Evolutionary conservation across 345 rosid species (phyloP), one percentile per base, ranked within the genome.

Genomic region (Adansonia digitata): DNA sequence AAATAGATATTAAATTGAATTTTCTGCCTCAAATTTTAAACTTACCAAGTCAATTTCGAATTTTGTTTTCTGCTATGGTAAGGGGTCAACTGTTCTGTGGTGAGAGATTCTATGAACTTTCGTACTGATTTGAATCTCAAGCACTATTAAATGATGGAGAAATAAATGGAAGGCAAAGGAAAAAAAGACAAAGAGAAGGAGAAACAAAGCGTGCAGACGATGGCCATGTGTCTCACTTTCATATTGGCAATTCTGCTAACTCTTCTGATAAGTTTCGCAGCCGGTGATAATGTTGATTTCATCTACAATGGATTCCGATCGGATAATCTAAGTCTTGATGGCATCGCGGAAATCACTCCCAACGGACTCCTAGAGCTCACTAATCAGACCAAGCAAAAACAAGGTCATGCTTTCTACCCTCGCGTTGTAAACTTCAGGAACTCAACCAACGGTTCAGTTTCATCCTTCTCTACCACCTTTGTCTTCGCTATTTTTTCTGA

Each of bases 401-500:
- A 12, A 2, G 87, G 89, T 14, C 91, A 86, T 61, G 89, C 88
- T 69, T 92, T 92, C 65, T 83, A 83, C 55, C 84, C 77, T 12
- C 27, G 65, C 5, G 80, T 71, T 0, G 15, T 82, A 10, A 1
- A 15, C 6, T 73, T 92, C 86, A 87, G 84, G 77, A 85, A 78
- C 74, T 79, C 89, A 0, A 5, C 82, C 26, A 69, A 74, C 53
- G 72, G 75, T 64, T 26, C 72, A 2, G 83, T 69, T 63, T 26
- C 74, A 77, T 78, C 89, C 61, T 90, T 90, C 83, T 82, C 92
- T 3, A 22, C 91, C 69, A 78, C 87, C 63, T 90, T 89, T 74
- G 78, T 88, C 66, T 92, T 90, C n/a, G 89, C 82, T 2, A 91
- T 93, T 26, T 55, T 74, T 5, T 72, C 97, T 13, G 70, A 87